Conservation (phyloP, 2,329 filamentous ascomycete species). For the Phialemonium atrogriseum region DNA sequence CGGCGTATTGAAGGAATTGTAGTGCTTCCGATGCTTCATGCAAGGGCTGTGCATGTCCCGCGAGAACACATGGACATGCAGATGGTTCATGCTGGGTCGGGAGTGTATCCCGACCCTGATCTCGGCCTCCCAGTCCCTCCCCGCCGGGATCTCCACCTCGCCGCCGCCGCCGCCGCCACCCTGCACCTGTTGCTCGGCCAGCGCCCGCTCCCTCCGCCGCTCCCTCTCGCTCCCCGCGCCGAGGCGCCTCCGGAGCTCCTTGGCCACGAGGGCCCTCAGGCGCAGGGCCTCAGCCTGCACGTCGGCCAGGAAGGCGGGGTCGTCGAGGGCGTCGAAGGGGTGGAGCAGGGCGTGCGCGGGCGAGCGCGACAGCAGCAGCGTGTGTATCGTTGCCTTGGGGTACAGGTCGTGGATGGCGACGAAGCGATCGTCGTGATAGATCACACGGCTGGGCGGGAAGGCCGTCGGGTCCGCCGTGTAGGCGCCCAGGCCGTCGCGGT, state of each 20-base stretch:
- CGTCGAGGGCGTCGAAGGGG: slow-evolving; percentile 70
- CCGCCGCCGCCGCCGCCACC: slow-evolving; percentile 52
- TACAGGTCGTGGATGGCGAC: slow-evolving; percentile 76
- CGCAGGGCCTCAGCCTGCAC: slow-evolving; percentile 53
- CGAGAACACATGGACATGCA: slow-evolving; percentile 84
- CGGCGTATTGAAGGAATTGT: slow-evolving; percentile 80
- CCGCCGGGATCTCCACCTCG: slow-evolving; percentile 56
- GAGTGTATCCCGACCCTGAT: slow-evolving; percentile 77
- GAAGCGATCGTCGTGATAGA: slow-evolving; percentile 60
- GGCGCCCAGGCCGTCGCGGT: slow-evolving; percentile 54
- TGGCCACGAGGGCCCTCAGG: slow-evolving; percentile 58
- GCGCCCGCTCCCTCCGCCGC: slow-evolving; percentile 53
- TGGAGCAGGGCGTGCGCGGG: slow-evolving; percentile 51
- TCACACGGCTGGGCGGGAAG: slow-evolving; percentile 51
- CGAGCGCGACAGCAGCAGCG: slow-evolving; percentile 78
- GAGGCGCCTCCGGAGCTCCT: slow-evolving; percentile 64
- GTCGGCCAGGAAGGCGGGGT: slow-evolving; percentile 57
- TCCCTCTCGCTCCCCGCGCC: slow-evolving; percentile 58
- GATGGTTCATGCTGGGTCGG: slow-evolving; percentile 81
- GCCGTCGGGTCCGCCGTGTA: slow-evolving; percentile 59
- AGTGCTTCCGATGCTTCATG: slow-evolving; percentile 78
- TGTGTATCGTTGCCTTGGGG: slow-evolving; percentile 78
- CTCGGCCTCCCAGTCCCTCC: slow-evolving; percentile 71
- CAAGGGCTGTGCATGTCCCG: slow-evolving; percentile 66
- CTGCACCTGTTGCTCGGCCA: too few relatives aligned